Conservation (phyloP, 345 rosid species). For the Carallia pectinifolia region DNA sequence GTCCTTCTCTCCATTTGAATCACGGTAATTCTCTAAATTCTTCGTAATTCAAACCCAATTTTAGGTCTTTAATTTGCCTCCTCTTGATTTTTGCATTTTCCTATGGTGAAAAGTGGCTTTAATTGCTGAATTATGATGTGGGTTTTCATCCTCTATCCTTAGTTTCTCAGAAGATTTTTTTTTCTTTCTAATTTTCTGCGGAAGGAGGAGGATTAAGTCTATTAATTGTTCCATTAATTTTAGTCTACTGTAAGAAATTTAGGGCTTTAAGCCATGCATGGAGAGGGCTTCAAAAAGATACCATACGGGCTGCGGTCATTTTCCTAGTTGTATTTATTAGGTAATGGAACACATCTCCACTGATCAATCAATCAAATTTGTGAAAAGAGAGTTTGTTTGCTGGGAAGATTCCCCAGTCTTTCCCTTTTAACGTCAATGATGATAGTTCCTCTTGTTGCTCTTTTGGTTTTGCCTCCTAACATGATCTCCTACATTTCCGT, state of each 20-base stretch:
- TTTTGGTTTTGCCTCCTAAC: slow-evolving; percentile 26
- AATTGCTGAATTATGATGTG: slow-evolving; percentile 14
- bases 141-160: slow-evolving; percentile 8
- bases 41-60: neutral
- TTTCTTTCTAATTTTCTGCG: neutral
- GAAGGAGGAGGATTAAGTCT: neutral
- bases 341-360: neutral
- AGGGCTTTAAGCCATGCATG: slow-evolving; percentile 20
- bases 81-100: neutral
- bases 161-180: neutral
- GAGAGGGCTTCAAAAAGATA: neutral
- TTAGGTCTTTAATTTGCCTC: neutral
- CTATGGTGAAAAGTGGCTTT: neutral
- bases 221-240: neutral
- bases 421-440: slow-evolving; percentile 35
- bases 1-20: neutral
- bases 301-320: neutral
- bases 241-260: neutral
- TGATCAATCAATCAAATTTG: slow-evolving; percentile 19
- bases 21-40: slow-evolving; percentile 21
- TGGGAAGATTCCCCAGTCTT: slow-evolving; percentile 36
- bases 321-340: neutral
- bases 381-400: slow-evolving; percentile 10
- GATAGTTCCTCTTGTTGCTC: slow-evolving; percentile 35
- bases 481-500: slow-evolving; percentile 56